Base-by-base conservation (phyloP, 331 rosid species). In the Quercus lobata region DNA sequence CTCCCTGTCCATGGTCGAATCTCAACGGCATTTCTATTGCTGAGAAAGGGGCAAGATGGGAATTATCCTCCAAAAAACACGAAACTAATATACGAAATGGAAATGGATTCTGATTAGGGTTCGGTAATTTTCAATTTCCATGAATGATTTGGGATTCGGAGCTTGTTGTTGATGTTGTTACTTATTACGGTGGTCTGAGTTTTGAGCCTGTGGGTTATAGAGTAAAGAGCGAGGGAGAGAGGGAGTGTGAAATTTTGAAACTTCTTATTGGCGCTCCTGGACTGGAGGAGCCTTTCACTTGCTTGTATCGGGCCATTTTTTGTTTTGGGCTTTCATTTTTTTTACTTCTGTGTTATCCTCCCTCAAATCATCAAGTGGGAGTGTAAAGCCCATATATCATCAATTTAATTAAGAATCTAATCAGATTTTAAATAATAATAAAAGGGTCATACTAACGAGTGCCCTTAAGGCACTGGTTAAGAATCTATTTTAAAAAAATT, bases 1-100 rank as follows among this genome's bases (percentile, higher is more conserved):
- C 94, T 91, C 92, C 97, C 97, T 88, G 86, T 92, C 95, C 98
- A 94, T 94, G 87, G 92, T 74, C 56, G 74, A 83, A 80, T 72
- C 85, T 83, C 85, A 92, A 83, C 87, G 83, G 97, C 98, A 94
- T 94, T 85, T 88, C 95, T 84, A 81, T 41, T 6, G 53, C 5
- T 69, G n/a, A 32, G 44, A 79, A 77, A 77, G 30, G 56, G 73
- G 10, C 56, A 29, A 14, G 35, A 62, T 60, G 54, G 57, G 12
- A 24, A 8, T 73, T 32, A 71, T 15, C 54, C 61, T 63, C 57
- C 30, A 5, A 53, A 53, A 57, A n/a, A 56, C 30, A 5, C 24
- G 44, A 25, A 57, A 25, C 55, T 49, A 41, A 57, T 76, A 37
- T 24, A 68, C 21, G 37, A 54, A 78, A 70, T 77, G 8, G 81